A percentile compares a stretch with the other conserved stretches of the same genome.
Evolutionary conservation across 345 rosid species (phyloP).

Genomic region (Nasturtium officinale): DNA sequence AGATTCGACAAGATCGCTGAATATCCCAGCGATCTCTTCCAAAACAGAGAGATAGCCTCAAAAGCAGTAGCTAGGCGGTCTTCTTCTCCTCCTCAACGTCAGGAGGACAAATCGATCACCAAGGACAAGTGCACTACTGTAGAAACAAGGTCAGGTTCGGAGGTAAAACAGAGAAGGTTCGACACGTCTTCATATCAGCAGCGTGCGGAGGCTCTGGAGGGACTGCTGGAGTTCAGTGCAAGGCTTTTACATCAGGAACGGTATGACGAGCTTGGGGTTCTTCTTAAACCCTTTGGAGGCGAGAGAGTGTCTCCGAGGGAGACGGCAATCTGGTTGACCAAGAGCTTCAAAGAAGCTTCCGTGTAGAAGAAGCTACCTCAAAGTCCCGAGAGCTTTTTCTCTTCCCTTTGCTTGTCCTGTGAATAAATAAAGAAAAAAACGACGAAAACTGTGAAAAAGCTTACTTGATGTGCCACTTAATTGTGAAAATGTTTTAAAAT

Average conservation of each 20-base stretch:
- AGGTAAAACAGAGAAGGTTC: conserved; percentile 58
- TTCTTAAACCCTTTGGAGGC: conserved; percentile 89
- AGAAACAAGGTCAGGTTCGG: conserved; percentile 56
- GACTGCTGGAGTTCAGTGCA: conserved; percentile 91
- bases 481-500: background rate
- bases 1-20: conserved; percentile 87
- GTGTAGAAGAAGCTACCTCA: conserved; percentile 35
- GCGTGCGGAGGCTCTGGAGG: conserved; percentile 96
- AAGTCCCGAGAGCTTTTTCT: background rate
- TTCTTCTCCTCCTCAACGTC: conserved; percentile 9
- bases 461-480: background rate
- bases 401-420: background rate
- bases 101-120: conserved; percentile 51
- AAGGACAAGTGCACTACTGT: conserved; percentile 83
- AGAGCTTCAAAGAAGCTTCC: conserved; percentile 88
- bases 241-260: conserved; percentile 71
- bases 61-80: conserved; percentile 53
- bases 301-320: conserved; percentile 94
- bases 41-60: conserved; percentile 45
- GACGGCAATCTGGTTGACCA: conserved; percentile 95
- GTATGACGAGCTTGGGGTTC: conserved; percentile 83
- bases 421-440: no score
- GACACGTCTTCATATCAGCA: conserved; percentile 92
- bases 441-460: no score
- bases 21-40: conserved; percentile 62